These are phyloP conservation scores for Trypanosoma melophagium DNA, from an alignment of 208 protist genomes.

Conservation along the genomic window DNA sequence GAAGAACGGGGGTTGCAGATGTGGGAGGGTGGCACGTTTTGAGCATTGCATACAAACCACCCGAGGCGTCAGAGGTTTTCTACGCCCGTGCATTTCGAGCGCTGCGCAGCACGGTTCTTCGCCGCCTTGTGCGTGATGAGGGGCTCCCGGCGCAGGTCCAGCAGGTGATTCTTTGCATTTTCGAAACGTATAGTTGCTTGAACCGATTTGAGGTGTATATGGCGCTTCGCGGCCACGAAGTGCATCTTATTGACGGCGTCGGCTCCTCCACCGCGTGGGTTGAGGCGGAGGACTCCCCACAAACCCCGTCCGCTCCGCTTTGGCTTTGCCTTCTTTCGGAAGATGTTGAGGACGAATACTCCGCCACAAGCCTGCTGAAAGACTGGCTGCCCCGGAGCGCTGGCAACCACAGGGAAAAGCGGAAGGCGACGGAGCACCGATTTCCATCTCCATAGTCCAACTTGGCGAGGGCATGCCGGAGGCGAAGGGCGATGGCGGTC, in stretches of 20 bases:
- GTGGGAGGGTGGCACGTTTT: conserved; percentile 32
- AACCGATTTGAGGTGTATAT: conserved; percentile 73
- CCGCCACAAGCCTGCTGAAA: conserved; percentile 7
- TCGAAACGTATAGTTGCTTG: conserved; percentile 58
- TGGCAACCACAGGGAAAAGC: background rate
- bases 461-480: conserved; percentile 23
- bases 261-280: background rate
- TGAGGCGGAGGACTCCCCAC: conserved; percentile 10
- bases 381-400: conserved; percentile 7
- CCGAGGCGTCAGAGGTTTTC: conserved; percentile 40
- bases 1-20: conserved; percentile 14
- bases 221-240: conserved; percentile 62
- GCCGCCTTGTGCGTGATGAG: background rate
- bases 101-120: conserved; percentile 19
- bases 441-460: conserved; percentile 29
- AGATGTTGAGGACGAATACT: conserved; percentile 36
- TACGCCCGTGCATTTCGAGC: conserved; percentile 43
- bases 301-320: conserved; percentile 31
- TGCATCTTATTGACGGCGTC: conserved; percentile 55
- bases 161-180: conserved; percentile 48
- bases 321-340: conserved; percentile 75
- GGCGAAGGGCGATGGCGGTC: background rate
- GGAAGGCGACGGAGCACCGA: conserved; percentile 20
- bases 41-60: conserved; percentile 13
- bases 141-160: background rate